Percentiles rank a stretch among this genome's conserved stretches.
Conservation (phyloP, 164 flowering plant species). For the Aristolochia californica region DNA sequence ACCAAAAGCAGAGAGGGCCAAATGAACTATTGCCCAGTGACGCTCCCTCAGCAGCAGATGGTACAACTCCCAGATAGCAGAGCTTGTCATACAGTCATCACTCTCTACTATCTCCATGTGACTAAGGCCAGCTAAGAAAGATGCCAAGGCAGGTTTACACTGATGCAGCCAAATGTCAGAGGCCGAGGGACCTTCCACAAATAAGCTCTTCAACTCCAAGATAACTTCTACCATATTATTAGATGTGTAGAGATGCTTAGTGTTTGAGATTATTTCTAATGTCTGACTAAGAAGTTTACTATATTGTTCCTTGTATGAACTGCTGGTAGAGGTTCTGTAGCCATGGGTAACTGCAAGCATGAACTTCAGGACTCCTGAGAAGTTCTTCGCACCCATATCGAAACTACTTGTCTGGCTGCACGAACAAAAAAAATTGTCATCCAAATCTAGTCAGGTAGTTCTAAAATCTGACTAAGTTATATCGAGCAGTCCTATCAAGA, state of each 20-base stretch:
- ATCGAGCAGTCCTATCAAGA: neutral
- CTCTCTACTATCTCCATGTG: conserved; percentile 47
- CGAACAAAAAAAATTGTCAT: neutral
- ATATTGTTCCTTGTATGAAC: conserved; percentile 23
- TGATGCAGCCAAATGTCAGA: conserved; percentile 26
- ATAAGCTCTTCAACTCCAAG: conserved; percentile 55
- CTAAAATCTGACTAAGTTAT: neutral
- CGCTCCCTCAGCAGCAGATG: conserved; percentile 64
- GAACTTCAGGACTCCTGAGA: conserved; percentile 31
- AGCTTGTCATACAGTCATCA: conserved; percentile 34
- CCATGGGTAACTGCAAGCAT: conserved; percentile 28
- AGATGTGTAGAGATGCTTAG: conserved; percentile 44
- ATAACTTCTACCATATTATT: conserved; percentile 54
- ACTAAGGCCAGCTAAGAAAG: conserved; percentile 61
- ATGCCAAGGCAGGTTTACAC: conserved; percentile 61
- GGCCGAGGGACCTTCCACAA: conserved; percentile 27
- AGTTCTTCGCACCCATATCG: conserved; percentile 42
- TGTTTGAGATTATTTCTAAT: conserved; percentile 45
- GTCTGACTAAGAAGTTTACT: conserved; percentile 50
- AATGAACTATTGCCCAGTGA: conserved; percentile 79
- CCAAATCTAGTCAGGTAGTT: neutral
- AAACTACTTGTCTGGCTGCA: conserved; percentile 44
- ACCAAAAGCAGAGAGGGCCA: conserved; percentile 67
- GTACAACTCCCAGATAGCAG: conserved; percentile 67
- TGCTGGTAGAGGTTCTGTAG: conserved; percentile 27